These are phyloP conservation scores for Strigomonas galati DNA, from an alignment of 208 protist genomes.

Conservation along the genomic window DNA sequence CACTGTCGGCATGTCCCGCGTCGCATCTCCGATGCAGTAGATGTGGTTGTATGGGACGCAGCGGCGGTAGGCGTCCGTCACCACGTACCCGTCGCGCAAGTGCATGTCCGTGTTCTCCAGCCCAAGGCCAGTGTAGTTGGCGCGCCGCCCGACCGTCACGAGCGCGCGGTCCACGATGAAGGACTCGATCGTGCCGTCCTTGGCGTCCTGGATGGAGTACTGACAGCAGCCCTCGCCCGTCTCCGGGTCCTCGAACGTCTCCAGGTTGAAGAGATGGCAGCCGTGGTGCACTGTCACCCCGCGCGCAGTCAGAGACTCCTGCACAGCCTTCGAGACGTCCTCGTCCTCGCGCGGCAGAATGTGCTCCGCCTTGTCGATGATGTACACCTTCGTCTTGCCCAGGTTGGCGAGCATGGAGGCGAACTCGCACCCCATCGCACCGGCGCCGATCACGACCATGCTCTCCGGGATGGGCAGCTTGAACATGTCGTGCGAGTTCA, in stretches of 20 bases:
- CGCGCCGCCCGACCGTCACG: constrained; percentile 47
- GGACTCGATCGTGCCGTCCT: constrained; percentile 31
- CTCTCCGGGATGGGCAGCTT: constrained; percentile 47
- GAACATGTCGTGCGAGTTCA: constrained; percentile 58
- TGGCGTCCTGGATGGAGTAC: constrained; percentile 47
- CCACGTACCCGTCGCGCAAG: constrained; percentile 37
- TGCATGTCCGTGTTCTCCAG: constrained; percentile 54
- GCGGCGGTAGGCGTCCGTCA: constrained; percentile 43
- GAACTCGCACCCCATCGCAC: constrained; percentile 68
- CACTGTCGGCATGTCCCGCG: constrained; percentile 27
- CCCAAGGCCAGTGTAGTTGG: constrained; percentile 46
- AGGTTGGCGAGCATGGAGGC: constrained; percentile 68
- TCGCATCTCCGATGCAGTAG: constrained; percentile 65
- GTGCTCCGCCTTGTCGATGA: constrained; percentile 55
- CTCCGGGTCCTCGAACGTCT: constrained; percentile 24
- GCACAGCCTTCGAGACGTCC: constrained; percentile 51
- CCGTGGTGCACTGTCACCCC: constrained; percentile 53
- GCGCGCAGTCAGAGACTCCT: constrained; percentile 33
- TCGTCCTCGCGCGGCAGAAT: constrained; percentile 64
- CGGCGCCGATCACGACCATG: constrained; percentile 69
- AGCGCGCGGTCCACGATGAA: constrained; percentile 55
- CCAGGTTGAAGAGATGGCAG: constrained; percentile 54
- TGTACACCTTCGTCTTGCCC: constrained; percentile 46
- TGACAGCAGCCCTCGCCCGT: constrained; percentile 26
- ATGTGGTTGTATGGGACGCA: constrained; percentile 70